These are phyloP conservation scores for Phytophthora pseudosyringae DNA, from an alignment of 352 stramenopile genomes.

Conservation along the genomic window DNA sequence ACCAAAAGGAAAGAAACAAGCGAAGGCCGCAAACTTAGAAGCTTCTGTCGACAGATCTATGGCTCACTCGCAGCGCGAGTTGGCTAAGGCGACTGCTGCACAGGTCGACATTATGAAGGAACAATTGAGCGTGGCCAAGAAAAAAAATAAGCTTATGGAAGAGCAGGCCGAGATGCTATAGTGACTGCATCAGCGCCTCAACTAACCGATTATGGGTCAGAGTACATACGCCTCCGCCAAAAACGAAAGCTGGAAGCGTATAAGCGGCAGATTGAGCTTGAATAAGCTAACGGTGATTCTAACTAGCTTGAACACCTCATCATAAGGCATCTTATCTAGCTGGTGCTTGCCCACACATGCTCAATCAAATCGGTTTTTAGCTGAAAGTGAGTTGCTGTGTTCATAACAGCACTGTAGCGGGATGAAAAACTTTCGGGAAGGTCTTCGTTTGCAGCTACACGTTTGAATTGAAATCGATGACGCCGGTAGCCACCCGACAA, in stretches of 20 bases:
- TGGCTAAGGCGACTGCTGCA: background rate
- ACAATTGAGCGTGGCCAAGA: background rate
- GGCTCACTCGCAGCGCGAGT: background rate
- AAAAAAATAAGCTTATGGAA: background rate
- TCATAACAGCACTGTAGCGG: background rate
- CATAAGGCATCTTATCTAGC: background rate
- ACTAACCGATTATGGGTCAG: background rate
- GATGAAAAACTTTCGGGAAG: background rate
- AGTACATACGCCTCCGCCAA: background rate
- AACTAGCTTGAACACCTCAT: too few species aligned
- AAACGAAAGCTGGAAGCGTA: conserved; percentile 1
- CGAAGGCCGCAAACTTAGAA: background rate
- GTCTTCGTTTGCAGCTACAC: background rate
- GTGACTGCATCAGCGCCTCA: background rate
- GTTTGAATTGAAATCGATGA: background rate
- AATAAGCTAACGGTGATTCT: background rate
- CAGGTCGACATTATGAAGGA: conserved; percentile 1
- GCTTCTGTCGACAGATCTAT: background rate
- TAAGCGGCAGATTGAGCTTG: background rate
- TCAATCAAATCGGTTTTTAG: background rate
- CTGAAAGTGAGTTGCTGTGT: background rate
- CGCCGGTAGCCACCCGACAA: background rate
- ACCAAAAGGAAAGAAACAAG: background rate
- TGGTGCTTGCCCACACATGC: background rate
- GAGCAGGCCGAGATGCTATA: background rate